Evolutionary conservation across 192 early-diverging fungal species (phyloP), one percentile per base, ranked within the genome.

Genomic region (Coemansia sp.): DNA sequence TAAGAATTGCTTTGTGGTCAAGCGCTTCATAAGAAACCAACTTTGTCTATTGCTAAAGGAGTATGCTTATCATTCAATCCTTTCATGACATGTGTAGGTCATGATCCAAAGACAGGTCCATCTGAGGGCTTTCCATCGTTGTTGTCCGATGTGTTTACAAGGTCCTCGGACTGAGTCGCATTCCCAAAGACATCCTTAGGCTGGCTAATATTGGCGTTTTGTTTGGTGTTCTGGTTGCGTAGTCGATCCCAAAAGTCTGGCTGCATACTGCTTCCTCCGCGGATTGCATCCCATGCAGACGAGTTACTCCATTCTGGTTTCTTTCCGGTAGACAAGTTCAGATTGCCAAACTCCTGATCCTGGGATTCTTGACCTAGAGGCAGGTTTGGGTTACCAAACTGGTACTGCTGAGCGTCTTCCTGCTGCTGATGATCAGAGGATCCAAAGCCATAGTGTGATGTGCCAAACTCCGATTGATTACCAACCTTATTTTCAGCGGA

Each of bases 161-260:
- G 69, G 56, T 78, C 70, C 10, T 78, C 76, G 22, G 54, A 28
- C 23, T 62, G 58, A 23, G 28, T 19, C 23, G 67, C 57, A 10
- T 49, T 59, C 28, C 30, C 49, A 69, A 66, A 78, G 9, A 59
- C 62, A 34, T 66, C 56, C 9, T 38, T 63, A 10, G 54, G 52
- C 49, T 64, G 44, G 34, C 48, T 48, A 50, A 27, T 44, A 47
- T 7, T 62, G 57, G 5, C 23, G 25, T 8, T 34, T 22, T 58
- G 26, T 28, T 47, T 18, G 7, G 18, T 5, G 51, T 24, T 67
- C 58, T 77, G 74, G 18, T 24, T 56, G 74, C 74, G 74, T 34
- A 77, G 48, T 24, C 49, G 63, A 32, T 68, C 62, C 74, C 74
- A 77, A 1, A 65, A 61, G 49, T 58, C 62, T 9, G 38, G 26